Percentiles rank a stretch among this genome's conserved stretches.
These are phyloP conservation scores for Diaporthe nobilis DNA, from an alignment of 2,329 filamentous ascomycete genomes.

Conservation along the genomic window DNA sequence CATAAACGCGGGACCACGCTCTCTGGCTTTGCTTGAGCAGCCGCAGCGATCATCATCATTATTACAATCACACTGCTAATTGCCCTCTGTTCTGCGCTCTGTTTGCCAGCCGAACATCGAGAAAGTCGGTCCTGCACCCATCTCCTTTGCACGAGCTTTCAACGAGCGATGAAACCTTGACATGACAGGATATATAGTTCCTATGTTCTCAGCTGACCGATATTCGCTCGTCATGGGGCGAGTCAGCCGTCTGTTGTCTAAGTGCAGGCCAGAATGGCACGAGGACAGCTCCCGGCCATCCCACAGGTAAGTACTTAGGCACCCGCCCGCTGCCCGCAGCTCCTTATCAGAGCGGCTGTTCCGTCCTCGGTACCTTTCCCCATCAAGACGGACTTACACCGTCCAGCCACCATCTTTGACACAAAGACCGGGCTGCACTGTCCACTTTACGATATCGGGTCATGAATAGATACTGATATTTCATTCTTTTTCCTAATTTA, in stretches of 20 bases:
- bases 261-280: constrained; percentile 7
- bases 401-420: constrained; percentile 7
- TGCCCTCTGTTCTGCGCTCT: background rate
- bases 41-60: background rate
- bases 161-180: constrained; percentile 7
- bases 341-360: constrained; percentile 22
- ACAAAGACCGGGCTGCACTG: constrained; percentile 32
- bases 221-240: constrained; percentile 22
- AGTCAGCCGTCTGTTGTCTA: constrained; percentile 21
- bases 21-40: constrained; percentile 9
- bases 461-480: constrained; percentile 34
- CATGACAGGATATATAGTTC: constrained; percentile 1
- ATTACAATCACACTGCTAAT: background rate
- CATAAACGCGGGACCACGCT: background rate
- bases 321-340: constrained; percentile 4
- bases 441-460: constrained; percentile 33
- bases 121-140: background rate
- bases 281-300: constrained; percentile 1
- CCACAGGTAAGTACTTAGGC: background rate
- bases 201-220: constrained; percentile 26
- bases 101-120: background rate
- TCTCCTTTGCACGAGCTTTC: background rate
- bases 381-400: constrained; percentile 18
- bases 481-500: background rate
- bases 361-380: background rate